Evolutionary conservation across 1,284 basidiomycete genomes (phyloP), one percentile per base, ranked within the genome.

Genomic region (Entoloma clypeatum): DNA sequence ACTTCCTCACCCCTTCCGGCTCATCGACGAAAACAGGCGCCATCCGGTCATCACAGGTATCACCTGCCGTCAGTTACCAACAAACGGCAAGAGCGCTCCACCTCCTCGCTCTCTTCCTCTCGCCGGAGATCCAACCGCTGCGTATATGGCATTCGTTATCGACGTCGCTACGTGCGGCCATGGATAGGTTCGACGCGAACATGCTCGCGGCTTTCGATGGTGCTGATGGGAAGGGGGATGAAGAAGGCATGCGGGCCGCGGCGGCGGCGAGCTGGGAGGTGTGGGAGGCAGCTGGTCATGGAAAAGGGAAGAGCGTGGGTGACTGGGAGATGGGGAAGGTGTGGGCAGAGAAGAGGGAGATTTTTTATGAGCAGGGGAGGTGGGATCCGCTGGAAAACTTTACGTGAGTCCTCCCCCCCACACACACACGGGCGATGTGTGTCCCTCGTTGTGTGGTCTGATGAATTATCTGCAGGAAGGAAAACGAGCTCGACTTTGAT

Each of bases 251-350:
- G 90, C 71, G 73, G 25, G 76, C 83, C 34, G 85, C 83, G 0
- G 89, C 92, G 3, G 75, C 79, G 37, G 80, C 88, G 0, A 85
- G 87, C 52, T 96, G 91, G 92, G 79, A 85, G 50, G 77, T 95
- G 0, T 90, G 80, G 67, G 72, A 72, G 53, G 68, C 62, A 42
- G 52, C 53, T 13, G 59, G 56, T 17, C 23, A 31, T 4, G 46
- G 48, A 5, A 38, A 36, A 7, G 44, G 37, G 6, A 24, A 28
- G 16, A 34, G 40, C 14, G 24, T 16, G 5, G 53, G 45, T 2
- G 87, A 90, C 47, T 94, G 91, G 91, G 92, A 94, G 59, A 81
- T 92, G 69, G 90, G 88, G 1, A 79, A 87, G 41, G 83, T 92
- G 13, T 97, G 94, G 88, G 81, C 89, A 2, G 93, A 97, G 64